Percentiles rank a stretch among this genome's conserved stretches.
These are phyloP conservation scores for Erodium trifolium DNA, from an alignment of 441 rosid genomes.

Conservation along the genomic window DNA sequence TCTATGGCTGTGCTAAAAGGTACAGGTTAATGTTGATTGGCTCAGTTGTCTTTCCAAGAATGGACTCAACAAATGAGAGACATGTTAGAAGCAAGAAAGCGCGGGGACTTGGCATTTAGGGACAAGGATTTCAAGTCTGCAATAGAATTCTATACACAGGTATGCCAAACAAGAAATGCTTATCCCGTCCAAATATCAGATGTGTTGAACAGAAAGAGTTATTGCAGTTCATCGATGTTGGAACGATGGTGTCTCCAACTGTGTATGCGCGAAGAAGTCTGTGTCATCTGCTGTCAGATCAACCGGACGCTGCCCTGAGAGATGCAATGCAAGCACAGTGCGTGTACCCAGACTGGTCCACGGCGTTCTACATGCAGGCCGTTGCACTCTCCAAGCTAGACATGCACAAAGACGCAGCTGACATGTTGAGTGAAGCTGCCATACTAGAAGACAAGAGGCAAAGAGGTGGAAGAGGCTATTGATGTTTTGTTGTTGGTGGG, in stretches of 20 bases:
- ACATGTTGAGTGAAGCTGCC: slow-evolving; percentile 70
- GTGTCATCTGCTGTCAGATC: slow-evolving; percentile 52
- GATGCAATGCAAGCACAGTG: slow-evolving; percentile 78
- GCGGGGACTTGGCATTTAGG: slow-evolving; percentile 64
- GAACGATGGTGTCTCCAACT: slow-evolving; percentile 49
- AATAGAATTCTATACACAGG: slow-evolving; percentile 63
- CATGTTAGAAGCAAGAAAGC: slow-evolving; percentile 58
- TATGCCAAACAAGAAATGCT: slow-evolving; percentile 10
- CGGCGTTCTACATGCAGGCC: slow-evolving; percentile 80
- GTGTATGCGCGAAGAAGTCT: slow-evolving; percentile 75
- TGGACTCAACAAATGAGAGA: slow-evolving; percentile 70
- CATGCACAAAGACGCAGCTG: slow-evolving; percentile 66
- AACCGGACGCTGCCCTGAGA: slow-evolving; percentile 55
- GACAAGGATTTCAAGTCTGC: slow-evolving; percentile 67
- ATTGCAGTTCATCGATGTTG: slow-evolving; percentile 21
- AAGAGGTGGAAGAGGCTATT: slow-evolving; percentile 29
- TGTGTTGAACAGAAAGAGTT: too few relatives aligned
- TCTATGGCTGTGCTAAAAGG: slow-evolving; percentile 14
- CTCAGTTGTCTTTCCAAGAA: slow-evolving; percentile 71
- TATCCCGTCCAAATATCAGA: background rate
- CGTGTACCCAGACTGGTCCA: slow-evolving; percentile 61
- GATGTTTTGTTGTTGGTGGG: slow-evolving; percentile 22
- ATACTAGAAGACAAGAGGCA: slow-evolving; percentile 57
- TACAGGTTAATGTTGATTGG: slow-evolving; percentile 17
- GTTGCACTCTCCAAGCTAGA: slow-evolving; percentile 67